Percentiles rank a stretch among this genome's conserved stretches.
phyloP scores from a whole-genome alignment of 2,329 filamentous ascomycete species.

The Diatrype stigma region DNA sequence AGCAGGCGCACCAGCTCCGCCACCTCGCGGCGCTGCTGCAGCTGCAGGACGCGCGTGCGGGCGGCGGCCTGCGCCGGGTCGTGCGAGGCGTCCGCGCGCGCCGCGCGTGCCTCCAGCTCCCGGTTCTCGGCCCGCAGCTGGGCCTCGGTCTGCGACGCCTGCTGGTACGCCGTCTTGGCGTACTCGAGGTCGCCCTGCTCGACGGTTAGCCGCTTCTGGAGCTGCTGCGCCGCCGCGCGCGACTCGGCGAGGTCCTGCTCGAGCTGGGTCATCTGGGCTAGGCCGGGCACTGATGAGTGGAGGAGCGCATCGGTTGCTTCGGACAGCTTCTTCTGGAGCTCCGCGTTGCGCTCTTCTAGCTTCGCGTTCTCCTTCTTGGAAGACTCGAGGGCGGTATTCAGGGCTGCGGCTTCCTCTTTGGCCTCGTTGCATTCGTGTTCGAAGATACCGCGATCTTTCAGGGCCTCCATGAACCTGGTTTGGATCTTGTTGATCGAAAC shows the following conservation, averaged over 20 bases:
- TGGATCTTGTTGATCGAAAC: constrained; percentile 42
- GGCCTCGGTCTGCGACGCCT: constrained; percentile 45
- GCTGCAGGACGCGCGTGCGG: constrained; percentile 43
- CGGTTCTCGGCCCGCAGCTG: constrained; percentile 43
- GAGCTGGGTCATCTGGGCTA: constrained; percentile 36
- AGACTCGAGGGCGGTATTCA: constrained; percentile 32
- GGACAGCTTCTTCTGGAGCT: constrained; percentile 33
- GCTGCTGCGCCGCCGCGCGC: constrained; percentile 32
- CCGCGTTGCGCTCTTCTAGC: constrained; percentile 33
- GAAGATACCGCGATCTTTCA: constrained; percentile 26
- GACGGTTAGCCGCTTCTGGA: constrained; percentile 34
- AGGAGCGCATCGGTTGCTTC: constrained; percentile 30
- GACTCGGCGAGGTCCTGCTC: constrained; percentile 36
- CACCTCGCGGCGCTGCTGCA: constrained; percentile 35
- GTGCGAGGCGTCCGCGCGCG: no score
- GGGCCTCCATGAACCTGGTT: constrained; percentile 42
- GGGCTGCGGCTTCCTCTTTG: constrained; percentile 30
- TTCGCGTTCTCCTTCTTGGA: constrained; percentile 32
- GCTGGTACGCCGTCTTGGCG: constrained; percentile 54
- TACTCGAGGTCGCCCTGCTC: constrained; percentile 51
- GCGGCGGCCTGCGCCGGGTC: constrained; percentile 44
- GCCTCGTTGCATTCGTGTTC: constrained; percentile 40
- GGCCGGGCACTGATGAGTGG: constrained; percentile 32
- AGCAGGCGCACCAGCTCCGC: constrained; percentile 35
- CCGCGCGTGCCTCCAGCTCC: constrained; percentile 38